Percentiles rank a stretch among this genome's conserved stretches.
Conservation (phyloP, 768 basidiomycete species). For the Galerina sulciceps region DNA sequence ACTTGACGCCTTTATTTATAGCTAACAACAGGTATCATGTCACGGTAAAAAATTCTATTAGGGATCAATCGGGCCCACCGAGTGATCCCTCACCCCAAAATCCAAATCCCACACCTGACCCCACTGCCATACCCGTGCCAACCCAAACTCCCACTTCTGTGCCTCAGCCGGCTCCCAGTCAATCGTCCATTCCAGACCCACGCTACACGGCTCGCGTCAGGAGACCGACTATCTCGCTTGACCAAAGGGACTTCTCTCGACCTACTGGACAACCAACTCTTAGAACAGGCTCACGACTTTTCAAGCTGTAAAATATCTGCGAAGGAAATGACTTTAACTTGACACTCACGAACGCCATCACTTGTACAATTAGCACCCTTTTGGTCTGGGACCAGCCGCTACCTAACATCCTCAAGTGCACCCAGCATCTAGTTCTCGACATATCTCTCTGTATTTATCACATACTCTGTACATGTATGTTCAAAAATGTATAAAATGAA, state of each 20-base stretch:
- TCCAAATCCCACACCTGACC: slow-evolving; percentile 6
- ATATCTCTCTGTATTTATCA: slow-evolving; percentile 11
- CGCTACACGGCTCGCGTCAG: slow-evolving; percentile 37
- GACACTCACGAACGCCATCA: too few species aligned
- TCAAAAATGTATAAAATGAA: neutral
- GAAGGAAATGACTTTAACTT: neutral
- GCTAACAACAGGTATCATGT: slow-evolving; percentile 64
- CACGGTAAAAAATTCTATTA: slow-evolving; percentile 62
- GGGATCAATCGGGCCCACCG: slow-evolving; percentile 56
- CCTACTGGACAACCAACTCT: slow-evolving; percentile 12
- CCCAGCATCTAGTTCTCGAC: neutral
- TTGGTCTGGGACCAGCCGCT: slow-evolving; percentile 9
- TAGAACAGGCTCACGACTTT: slow-evolving; percentile 27
- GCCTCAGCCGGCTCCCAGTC: slow-evolving; percentile 8
- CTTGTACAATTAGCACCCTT: neutral
- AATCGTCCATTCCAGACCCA: slow-evolving; percentile 29
- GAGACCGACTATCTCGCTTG: slow-evolving; percentile 27
- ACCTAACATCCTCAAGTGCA: neutral
- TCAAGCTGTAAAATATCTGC: slow-evolving; percentile 23
- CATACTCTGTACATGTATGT: slow-evolving; percentile 1
- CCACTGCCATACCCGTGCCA: neutral
- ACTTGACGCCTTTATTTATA: slow-evolving; percentile 20
- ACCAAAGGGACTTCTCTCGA: slow-evolving; percentile 10
- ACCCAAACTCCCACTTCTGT: neutral
- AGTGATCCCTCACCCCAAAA: slow-evolving; percentile 5